Percentiles rank a stretch among this genome's conserved stretches.
Conservation (phyloP, 106 monocot genomes). For the Ottelia alismoides region DNA sequence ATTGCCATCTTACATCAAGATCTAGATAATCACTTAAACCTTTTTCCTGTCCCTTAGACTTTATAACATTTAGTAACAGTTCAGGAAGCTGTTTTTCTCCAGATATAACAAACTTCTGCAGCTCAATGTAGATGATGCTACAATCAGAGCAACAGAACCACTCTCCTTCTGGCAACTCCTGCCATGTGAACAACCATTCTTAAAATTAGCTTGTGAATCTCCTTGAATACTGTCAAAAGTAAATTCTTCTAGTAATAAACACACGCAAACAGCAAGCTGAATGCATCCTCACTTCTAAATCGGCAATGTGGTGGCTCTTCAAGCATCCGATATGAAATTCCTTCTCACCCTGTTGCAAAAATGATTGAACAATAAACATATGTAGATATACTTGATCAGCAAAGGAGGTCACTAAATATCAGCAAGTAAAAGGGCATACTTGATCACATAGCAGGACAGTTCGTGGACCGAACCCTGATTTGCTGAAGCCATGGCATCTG, state of each 20-base stretch:
- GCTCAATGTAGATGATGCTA: conserved; percentile 37
- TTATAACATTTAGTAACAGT: conserved; percentile 39
- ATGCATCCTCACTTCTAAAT: conserved; percentile 73
- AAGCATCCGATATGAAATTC: conserved; percentile 96
- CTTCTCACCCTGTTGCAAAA: conserved; percentile 64
- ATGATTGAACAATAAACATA: not conserved
- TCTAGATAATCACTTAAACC: conserved; percentile 16
- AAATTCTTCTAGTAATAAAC: too few species aligned
- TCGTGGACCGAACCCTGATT: conserved; percentile 54
- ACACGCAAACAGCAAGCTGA: too few species aligned
- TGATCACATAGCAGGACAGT: conserved; percentile 95
- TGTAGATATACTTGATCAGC: not conserved
- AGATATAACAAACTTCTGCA: conserved; percentile 42
- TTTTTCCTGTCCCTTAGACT: conserved; percentile 42
- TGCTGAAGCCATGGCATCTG: conserved; percentile 71
- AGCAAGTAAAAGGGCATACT: conserved; percentile 19
- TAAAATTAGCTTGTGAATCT: too few species aligned
- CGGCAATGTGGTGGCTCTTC: conserved; percentile 73
- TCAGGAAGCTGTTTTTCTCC: conserved; percentile 34
- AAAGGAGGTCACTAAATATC: not conserved
- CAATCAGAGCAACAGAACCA: conserved; percentile 87
- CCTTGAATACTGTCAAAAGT: too few species aligned
- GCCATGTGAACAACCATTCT: conserved; percentile 5
- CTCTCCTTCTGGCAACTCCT: conserved; percentile 80
- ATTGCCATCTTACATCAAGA: conserved; percentile 71